Evolutionary conservation across 1,284 basidiomycete species (phyloP).

Genomic region (Ceratobasidium sp.): DNA sequence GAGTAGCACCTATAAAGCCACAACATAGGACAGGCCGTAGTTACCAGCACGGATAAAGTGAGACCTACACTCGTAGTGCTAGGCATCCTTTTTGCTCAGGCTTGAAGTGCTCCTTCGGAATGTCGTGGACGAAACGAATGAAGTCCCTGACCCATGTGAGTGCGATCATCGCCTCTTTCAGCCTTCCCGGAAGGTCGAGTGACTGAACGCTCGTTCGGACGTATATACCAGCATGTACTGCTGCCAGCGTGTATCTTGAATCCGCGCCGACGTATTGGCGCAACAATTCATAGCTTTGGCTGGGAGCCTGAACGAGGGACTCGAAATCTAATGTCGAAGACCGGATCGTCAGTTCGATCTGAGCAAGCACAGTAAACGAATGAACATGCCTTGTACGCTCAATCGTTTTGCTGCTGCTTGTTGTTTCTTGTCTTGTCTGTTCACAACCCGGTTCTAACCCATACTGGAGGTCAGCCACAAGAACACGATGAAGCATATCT

Average conservation of each 20-base stretch:
- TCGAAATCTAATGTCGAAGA: background rate
- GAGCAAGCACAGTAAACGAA: background rate
- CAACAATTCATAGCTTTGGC: background rate
- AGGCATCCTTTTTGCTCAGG: constrained; percentile 35
- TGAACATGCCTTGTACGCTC: background rate
- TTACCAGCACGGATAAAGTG: background rate
- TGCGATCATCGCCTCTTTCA: background rate
- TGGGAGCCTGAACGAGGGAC: background rate
- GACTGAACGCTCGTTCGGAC: constrained; percentile 17
- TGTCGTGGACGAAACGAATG: background rate
- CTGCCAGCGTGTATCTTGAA: constrained; percentile 29
- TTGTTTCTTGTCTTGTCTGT: background rate
- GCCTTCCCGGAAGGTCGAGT: background rate
- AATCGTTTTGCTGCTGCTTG: background rate
- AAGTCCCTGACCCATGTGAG: background rate
- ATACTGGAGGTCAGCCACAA: constrained; percentile 1
- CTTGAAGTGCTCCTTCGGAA: constrained; percentile 10
- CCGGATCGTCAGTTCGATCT: background rate
- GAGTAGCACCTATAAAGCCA: constrained; percentile 6
- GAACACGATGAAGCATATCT: background rate
- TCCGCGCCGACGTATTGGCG: constrained; percentile 29
- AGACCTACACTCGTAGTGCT: constrained; percentile 28
- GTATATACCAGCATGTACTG: constrained; percentile 4
- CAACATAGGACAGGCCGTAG: background rate
- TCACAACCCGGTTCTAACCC: too few relatives aligned